Conservation (phyloP, 2,329 filamentous ascomycete species). For the Aspergillus sp. region DNA sequence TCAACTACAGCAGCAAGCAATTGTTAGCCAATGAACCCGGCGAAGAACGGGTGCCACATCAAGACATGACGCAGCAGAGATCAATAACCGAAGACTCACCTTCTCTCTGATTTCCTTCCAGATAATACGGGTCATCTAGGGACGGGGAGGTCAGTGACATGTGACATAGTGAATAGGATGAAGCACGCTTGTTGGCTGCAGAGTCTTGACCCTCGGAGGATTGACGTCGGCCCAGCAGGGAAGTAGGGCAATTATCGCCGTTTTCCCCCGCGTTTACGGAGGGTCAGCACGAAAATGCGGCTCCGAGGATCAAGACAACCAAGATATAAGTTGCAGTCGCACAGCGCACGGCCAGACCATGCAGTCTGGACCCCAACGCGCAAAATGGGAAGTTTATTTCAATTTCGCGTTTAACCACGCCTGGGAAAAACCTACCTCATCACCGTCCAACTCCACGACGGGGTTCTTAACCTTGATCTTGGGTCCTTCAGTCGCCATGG, state of each 20-base stretch:
- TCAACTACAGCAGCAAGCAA: slow-evolving; percentile 59
- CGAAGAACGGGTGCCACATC: slow-evolving; percentile 13
- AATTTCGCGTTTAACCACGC: not conserved
- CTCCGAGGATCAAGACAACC: slow-evolving; percentile 15
- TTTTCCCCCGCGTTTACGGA: slow-evolving; percentile 33
- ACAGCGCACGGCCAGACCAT: slow-evolving; percentile 4
- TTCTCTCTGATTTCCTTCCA: slow-evolving; percentile 99
- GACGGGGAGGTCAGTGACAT: slow-evolving; percentile 18
- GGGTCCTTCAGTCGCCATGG: slow-evolving; percentile 51
- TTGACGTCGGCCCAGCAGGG: slow-evolving; percentile 24
- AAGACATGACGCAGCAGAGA: slow-evolving; percentile 4
- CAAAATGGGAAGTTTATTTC: slow-evolving; percentile 2
- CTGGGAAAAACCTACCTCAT: slow-evolving; percentile 50
- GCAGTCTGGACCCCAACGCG: slow-evolving; percentile 1
- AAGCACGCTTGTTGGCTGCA: slow-evolving; percentile 9
- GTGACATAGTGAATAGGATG: slow-evolving; percentile 4
- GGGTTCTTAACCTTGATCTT: slow-evolving; percentile 99
- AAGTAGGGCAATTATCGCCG: slow-evolving; percentile 22
- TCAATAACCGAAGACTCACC: slow-evolving; percentile 37
- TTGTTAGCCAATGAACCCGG: slow-evolving; percentile 11
- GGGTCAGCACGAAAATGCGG: slow-evolving; percentile 27
- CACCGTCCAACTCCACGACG: slow-evolving; percentile 93
- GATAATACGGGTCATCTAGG: slow-evolving; percentile 95
- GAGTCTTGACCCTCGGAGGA: slow-evolving; percentile 18
- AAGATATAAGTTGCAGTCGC: slow-evolving; percentile 14